Conservation (phyloP, 441 rosid species). For the Erodium texanum region DNA sequence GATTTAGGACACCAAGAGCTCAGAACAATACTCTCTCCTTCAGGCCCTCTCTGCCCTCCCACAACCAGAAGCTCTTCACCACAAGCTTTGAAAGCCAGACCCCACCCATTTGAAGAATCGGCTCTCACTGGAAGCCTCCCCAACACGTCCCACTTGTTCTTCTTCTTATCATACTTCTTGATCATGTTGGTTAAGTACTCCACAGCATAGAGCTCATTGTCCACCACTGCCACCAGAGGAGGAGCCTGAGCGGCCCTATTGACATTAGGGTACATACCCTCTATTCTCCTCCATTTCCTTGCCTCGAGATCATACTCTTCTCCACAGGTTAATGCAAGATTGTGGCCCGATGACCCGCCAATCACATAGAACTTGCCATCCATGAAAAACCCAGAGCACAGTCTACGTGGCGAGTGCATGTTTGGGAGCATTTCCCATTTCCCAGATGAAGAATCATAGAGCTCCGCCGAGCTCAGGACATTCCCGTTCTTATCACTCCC, state of each 20-base stretch:
- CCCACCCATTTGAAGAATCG: constrained; percentile 54
- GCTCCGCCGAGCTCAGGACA: constrained; percentile 55
- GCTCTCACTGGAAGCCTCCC: constrained; percentile 49
- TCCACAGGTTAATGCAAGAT: constrained; percentile 53
- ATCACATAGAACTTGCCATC: constrained; percentile 70
- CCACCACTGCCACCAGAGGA: constrained; percentile 47
- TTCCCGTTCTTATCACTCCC: constrained; percentile 58
- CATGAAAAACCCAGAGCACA: constrained; percentile 81
- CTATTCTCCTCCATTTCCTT: constrained; percentile 54
- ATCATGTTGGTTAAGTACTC: constrained; percentile 47
- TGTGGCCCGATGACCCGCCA: constrained; percentile 70
- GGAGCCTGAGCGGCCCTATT: constrained; percentile 62
- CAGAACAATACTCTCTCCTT: constrained; percentile 43
- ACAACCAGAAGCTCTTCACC: constrained; percentile 40
- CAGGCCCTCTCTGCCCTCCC: constrained; percentile 42
- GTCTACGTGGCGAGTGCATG: constrained; percentile 63
- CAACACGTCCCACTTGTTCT: constrained; percentile 41
- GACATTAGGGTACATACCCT: constrained; percentile 74
- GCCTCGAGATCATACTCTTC: constrained; percentile 65
- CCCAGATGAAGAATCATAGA: constrained; percentile 57
- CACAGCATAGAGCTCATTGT: constrained; percentile 40
- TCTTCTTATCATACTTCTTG: constrained; percentile 38
- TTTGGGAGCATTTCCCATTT: constrained; percentile 62
- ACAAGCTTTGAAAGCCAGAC: constrained; percentile 48
- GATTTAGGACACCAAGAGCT: constrained; percentile 49